These are phyloP conservation scores for Tolypocladium ovalisporum DNA, from an alignment of 2,329 filamentous ascomycete genomes.

Conservation along the genomic window DNA sequence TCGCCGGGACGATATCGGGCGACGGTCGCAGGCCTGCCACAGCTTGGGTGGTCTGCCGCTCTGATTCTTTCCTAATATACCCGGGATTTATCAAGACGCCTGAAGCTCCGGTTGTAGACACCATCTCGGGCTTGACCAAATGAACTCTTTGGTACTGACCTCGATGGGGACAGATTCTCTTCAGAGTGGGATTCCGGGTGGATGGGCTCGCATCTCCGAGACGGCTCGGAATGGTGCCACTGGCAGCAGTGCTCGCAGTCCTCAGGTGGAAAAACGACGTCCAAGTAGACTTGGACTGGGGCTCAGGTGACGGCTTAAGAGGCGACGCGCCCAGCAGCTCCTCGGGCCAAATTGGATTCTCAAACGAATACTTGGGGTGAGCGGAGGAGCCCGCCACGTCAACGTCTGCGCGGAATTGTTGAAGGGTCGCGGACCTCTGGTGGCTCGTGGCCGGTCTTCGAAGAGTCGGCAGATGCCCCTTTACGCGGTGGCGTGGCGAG, in stretches of 20 bases:
- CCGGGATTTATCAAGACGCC: constrained; percentile 11
- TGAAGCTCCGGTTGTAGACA: constrained; percentile 15
- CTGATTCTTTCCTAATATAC: constrained; percentile 11
- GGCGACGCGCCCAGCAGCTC: constrained; percentile 16
- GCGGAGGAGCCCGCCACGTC: constrained; percentile 12
- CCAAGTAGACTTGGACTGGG: constrained; percentile 25
- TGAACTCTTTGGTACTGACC: constrained; percentile 15
- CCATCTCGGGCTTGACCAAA: constrained; percentile 25
- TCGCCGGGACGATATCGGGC: constrained; percentile 27
- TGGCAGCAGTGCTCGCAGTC: constrained; percentile 15
- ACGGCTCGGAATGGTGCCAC: constrained; percentile 10
- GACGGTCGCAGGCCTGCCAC: constrained; percentile 10
- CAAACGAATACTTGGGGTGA: constrained; percentile 21
- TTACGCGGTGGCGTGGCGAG: constrained; percentile 36
- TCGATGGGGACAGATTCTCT: constrained; percentile 16
- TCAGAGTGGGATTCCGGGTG: constrained; percentile 10
- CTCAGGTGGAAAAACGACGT: constrained; percentile 45
- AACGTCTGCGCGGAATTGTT: constrained; percentile 33
- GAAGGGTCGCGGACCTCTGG: constrained; percentile 61
- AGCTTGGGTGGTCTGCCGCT: constrained; percentile 5
- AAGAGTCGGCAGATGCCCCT: constrained; percentile 52
- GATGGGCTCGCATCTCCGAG: constrained; percentile 16
- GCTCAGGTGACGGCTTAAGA: constrained; percentile 8
- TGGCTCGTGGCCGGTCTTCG: constrained; percentile 70
- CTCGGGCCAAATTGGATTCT: constrained; percentile 20